A percentile compares a stretch with the other conserved stretches of the same genome.
Conservation (phyloP, 805 yeast genomes). For the Wickerhamomyces pijperi region DNA sequence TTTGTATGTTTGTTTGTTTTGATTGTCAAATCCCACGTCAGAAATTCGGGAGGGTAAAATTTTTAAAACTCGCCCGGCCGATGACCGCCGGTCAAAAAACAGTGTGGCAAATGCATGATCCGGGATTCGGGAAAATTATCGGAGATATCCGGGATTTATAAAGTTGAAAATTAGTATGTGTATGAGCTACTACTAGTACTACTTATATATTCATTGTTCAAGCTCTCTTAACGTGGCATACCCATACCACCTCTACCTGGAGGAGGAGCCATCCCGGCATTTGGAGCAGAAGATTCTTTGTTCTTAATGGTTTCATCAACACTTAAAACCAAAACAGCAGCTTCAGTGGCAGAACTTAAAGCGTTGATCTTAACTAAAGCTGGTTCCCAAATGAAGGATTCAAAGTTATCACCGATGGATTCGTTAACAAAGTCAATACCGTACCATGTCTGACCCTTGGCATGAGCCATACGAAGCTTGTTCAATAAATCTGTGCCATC, state of each 20-base stretch:
- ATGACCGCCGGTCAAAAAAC: too few species aligned
- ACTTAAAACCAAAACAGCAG: slow-evolving; percentile 84
- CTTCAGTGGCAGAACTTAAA: slow-evolving; percentile 92
- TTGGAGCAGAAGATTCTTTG: slow-evolving; percentile 47
- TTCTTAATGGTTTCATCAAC: slow-evolving; percentile 90
- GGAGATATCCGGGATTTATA: too few species aligned
- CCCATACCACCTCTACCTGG: slow-evolving; percentile 70
- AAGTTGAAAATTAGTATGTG: too few species aligned
- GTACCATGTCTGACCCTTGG: slow-evolving; percentile 83
- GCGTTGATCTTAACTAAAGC: slow-evolving; percentile 89
- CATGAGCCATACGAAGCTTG: slow-evolving; percentile 84
- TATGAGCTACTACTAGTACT: too few species aligned
- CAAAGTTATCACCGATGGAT: slow-evolving; percentile 72
- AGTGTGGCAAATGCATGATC: too few species aligned
- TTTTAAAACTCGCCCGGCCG: background rate
- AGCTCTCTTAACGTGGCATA: slow-evolving; percentile 27
- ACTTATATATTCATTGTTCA: too few species aligned
- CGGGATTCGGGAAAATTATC: too few species aligned
- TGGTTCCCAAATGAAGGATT: slow-evolving; percentile 94
- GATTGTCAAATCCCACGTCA: too few species aligned
- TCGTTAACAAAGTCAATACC: slow-evolving; percentile 90
- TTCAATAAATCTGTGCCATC: slow-evolving; percentile 94
- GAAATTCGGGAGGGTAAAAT: background rate
- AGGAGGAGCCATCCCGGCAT: slow-evolving; percentile 37
- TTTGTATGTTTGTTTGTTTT: background rate